phyloP scores from a whole-genome alignment of 768 basidiomycete species.

The Psilocybe cyanescens region DNA sequence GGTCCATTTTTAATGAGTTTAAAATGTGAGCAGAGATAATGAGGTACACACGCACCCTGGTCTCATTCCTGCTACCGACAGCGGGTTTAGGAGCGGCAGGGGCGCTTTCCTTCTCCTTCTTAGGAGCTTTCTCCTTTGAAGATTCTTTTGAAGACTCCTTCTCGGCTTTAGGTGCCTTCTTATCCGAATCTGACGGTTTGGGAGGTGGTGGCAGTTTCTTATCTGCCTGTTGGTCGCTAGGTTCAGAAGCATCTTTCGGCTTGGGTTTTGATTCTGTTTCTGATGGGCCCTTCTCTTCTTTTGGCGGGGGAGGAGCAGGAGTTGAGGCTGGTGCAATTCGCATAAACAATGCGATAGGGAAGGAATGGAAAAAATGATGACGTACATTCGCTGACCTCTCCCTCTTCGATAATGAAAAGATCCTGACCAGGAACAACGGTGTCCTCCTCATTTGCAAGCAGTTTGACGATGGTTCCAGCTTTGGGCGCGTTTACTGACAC shows the following conservation, averaged over 20 bases:
- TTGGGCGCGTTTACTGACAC: conserved; percentile 94
- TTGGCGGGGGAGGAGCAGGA: conserved; percentile 35
- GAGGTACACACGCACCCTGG: conserved; percentile 57
- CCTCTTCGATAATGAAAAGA: conserved; percentile 88
- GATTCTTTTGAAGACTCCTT: conserved; percentile 3
- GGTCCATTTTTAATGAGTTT: too few species aligned
- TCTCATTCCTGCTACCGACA: conserved; percentile 74
- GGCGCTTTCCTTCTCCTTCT: conserved; percentile 35
- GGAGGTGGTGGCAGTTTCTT: conserved; percentile 50
- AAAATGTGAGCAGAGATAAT: neutral
- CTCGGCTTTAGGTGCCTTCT: conserved; percentile 40
- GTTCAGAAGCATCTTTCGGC: conserved; percentile 42
- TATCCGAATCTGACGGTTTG: conserved; percentile 38
- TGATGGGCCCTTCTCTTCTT: conserved; percentile 32
- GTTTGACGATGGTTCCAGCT: conserved; percentile 85
- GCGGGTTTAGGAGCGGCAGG: conserved; percentile 34
- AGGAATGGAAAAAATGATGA: conserved; percentile 12
- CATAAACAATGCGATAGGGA: neutral
- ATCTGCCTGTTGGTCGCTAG: conserved; percentile 51
- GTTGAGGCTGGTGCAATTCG: conserved; percentile 19
- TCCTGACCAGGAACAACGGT: conserved; percentile 96
- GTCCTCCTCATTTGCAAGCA: conserved; percentile 89
- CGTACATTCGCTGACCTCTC: conserved; percentile 60
- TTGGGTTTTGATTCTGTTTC: conserved; percentile 18
- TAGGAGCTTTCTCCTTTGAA: conserved; percentile 30